phyloP scores from a whole-genome alignment of 495 filamentous ascomycete genomes.

The Daldinia concentrica region DNA sequence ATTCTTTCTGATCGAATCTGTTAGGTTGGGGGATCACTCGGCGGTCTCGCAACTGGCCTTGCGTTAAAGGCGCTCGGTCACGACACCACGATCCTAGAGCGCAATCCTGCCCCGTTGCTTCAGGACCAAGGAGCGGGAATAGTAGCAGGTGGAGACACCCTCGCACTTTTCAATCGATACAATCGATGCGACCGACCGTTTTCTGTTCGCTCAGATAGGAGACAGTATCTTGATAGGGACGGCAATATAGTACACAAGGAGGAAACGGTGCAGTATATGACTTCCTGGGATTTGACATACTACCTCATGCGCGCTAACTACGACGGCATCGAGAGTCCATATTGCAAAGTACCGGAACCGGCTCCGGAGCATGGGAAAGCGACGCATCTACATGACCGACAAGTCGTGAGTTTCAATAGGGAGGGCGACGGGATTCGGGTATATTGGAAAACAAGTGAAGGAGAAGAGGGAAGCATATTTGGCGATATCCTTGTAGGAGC shows the following conservation, averaged over 20 bases:
- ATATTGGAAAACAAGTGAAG: conserved; percentile 49
- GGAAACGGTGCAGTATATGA: conserved; percentile 57
- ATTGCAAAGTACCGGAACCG: conserved; percentile 52
- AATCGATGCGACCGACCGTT: conserved; percentile 50
- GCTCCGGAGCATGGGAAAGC: conserved; percentile 51
- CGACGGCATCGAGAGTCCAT: conserved; percentile 60
- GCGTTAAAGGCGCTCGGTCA: conserved; percentile 60
- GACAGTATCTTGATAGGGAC: conserved; percentile 56
- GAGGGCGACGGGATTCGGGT: conserved; percentile 51
- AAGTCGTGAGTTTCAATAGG: conserved; percentile 56
- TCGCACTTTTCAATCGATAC: conserved; percentile 49
- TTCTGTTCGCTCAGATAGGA: conserved; percentile 47
- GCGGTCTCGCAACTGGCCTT: conserved; percentile 57
- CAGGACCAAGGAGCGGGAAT: conserved; percentile 68
- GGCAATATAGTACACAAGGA: conserved; percentile 55
- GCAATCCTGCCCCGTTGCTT: conserved; percentile 55
- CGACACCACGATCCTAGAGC: conserved; percentile 63
- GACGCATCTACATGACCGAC: conserved; percentile 58
- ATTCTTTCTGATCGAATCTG: not conserved
- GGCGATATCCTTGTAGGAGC: conserved; percentile 64
- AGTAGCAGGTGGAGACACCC: conserved; percentile 53
- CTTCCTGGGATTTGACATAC: conserved; percentile 66
- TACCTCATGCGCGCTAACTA: conserved; percentile 64
- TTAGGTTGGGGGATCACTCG: conserved; percentile 61
- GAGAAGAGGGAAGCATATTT: conserved; percentile 45